phyloP scores from a whole-genome alignment of 176 grass and related monocot genomes.

The Dendrocalamus sinicus region DNA sequence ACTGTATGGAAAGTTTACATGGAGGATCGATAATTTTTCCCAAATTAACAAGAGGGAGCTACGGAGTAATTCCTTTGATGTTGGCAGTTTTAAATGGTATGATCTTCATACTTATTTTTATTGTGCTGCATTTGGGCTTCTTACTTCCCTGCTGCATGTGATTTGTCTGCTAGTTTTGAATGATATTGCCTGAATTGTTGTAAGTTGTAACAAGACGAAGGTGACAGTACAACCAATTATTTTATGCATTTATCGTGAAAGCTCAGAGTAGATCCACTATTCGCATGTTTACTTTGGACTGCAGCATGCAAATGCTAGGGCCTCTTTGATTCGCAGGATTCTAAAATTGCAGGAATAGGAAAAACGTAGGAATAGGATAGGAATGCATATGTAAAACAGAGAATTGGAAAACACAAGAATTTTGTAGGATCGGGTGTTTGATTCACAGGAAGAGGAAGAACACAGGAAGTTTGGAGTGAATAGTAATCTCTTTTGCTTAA shows the following conservation, averaged over 20 bases:
- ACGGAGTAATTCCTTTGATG: slow-evolving; percentile 90
- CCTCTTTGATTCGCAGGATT: no score
- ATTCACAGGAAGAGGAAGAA: no score
- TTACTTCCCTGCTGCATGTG: slow-evolving; percentile 2
- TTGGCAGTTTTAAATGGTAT: slow-evolving; percentile 98
- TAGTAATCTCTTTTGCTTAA: no score
- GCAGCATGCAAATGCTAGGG: slow-evolving; percentile 10
- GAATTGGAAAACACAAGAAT: no score
- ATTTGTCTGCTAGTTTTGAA: slow-evolving; percentile 15
- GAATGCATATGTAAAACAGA: no score
- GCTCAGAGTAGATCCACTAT: neutral
- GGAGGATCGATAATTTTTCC: slow-evolving; percentile 96
- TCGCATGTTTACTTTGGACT: neutral
- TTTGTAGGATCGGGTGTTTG: no score
- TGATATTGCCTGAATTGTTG: neutral
- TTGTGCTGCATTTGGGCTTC: slow-evolving; percentile 22
- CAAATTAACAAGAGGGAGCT: slow-evolving; percentile 97
- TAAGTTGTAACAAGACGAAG: neutral
- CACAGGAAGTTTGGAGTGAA: no score
- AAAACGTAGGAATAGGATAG: no score
- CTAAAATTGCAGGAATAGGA: no score
- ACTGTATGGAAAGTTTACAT: slow-evolving; percentile 90
- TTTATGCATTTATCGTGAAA: neutral
- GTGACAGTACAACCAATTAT: neutral
- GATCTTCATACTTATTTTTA: slow-evolving; percentile 24